Conservation (phyloP, 2,329 filamentous ascomycete species). For the Penicillium sp. region DNA sequence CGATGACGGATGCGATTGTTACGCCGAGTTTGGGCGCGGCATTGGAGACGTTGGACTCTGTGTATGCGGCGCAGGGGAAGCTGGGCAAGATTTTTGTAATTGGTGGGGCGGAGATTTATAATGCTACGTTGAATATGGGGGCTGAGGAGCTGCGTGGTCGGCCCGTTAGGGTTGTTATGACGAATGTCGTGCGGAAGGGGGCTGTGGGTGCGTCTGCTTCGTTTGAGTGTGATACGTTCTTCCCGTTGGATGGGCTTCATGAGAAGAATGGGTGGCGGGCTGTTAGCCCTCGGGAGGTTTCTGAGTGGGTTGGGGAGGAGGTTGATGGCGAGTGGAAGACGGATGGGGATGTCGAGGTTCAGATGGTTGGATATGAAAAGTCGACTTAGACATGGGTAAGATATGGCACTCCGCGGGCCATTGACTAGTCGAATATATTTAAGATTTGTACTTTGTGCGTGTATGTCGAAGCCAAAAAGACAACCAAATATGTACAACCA, state of each 20-base stretch:
- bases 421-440: background rate
- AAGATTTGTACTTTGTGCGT: background rate
- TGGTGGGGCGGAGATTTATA: slow-evolving; percentile 80
- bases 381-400: slow-evolving; percentile 5
- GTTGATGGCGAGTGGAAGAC: slow-evolving; percentile 38
- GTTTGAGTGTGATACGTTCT: slow-evolving; percentile 44
- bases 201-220: slow-evolving; percentile 18
- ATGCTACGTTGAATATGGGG: slow-evolving; percentile 49
- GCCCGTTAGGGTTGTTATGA: slow-evolving; percentile 34
- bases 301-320: slow-evolving; percentile 37
- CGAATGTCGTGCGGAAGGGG: slow-evolving; percentile 29
- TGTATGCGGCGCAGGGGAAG: slow-evolving; percentile 17
- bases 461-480: background rate
- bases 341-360: slow-evolving; percentile 43
- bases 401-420: background rate
- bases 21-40: slow-evolving; percentile 53
- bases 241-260: slow-evolving; percentile 34
- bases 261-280: slow-evolving; percentile 26
- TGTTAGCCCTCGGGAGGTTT: slow-evolving; percentile 29
- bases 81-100: slow-evolving; percentile 69
- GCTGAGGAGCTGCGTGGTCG: slow-evolving; percentile 1
- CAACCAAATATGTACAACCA: background rate
- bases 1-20: slow-evolving; percentile 40
- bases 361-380: slow-evolving; percentile 41
- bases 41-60: slow-evolving; percentile 35